phyloP scores from a whole-genome alignment of 2,329 filamentous ascomycete genomes.

The Proliferodiscus dingleyae region DNA sequence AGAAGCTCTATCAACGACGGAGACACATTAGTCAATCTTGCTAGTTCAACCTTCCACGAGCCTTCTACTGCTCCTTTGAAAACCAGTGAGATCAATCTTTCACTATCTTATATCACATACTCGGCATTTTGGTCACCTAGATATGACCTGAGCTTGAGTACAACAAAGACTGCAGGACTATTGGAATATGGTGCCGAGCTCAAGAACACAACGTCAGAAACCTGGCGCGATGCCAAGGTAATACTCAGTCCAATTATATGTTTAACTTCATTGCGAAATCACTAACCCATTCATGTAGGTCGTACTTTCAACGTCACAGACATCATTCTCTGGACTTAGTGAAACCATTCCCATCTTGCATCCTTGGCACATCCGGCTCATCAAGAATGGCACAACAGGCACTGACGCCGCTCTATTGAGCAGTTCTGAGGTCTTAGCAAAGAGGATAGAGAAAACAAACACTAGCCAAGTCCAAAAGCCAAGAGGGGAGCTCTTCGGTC shows the following conservation, averaged over 20 bases:
- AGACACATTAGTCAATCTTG: conserved; percentile 22
- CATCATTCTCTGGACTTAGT: conserved; percentile 43
- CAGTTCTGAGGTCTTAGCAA: conserved; percentile 32
- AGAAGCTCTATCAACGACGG: conserved; percentile 40
- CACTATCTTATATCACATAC: conserved; percentile 30
- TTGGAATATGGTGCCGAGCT: conserved; percentile 50
- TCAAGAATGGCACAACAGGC: conserved; percentile 21
- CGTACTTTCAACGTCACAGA: conserved; percentile 45
- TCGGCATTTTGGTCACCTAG: conserved; percentile 42
- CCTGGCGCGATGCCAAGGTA: conserved; percentile 39
- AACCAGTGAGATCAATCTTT: conserved; percentile 25
- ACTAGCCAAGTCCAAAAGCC: conserved; percentile 25
- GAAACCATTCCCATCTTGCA: conserved; percentile 42
- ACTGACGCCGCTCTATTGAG: conserved; percentile 22
- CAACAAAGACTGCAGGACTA: conserved; percentile 27
- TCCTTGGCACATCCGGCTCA: conserved; percentile 42
- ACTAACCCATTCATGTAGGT: conserved; percentile 17
- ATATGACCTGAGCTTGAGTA: conserved; percentile 44
- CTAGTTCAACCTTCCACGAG: conserved; percentile 22
- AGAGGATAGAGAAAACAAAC: conserved; percentile 25
- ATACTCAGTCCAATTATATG: not conserved
- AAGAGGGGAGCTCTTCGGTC: conserved; percentile 35
- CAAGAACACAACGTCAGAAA: conserved; percentile 45
- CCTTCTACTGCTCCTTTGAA: conserved; percentile 13
- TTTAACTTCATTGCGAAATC: not conserved